phyloP scores from a whole-genome alignment of 2,329 filamentous ascomycete species.

The Keithomyces neogunnii region DNA sequence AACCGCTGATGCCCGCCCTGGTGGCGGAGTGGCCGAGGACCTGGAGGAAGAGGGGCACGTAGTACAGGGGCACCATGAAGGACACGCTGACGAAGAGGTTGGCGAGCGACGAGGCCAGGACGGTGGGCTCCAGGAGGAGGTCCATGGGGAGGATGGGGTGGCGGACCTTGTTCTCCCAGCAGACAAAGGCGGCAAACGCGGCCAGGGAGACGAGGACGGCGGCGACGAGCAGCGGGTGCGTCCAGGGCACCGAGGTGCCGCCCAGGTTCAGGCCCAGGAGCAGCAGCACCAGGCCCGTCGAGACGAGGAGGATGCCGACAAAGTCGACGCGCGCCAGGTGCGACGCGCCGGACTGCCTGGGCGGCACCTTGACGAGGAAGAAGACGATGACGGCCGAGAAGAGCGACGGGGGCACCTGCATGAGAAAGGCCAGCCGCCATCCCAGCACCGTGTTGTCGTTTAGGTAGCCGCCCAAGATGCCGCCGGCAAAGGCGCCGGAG shows the following conservation, averaged over 20 bases:
- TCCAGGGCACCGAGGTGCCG: constrained; percentile 70
- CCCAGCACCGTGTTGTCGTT: background rate
- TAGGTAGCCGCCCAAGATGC: background rate
- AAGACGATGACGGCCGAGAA: constrained; percentile 38
- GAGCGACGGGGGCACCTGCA: background rate
- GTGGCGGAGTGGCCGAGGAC: constrained; percentile 58
- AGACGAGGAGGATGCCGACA: constrained; percentile 52
- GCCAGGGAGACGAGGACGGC: constrained; percentile 52
- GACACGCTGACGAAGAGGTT: constrained; percentile 68
- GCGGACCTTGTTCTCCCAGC: constrained; percentile 53
- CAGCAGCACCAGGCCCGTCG: constrained; percentile 56
- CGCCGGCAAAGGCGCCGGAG: background rate
- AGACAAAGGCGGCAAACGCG: constrained; percentile 52
- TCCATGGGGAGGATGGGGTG: constrained; percentile 74
- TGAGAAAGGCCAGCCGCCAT: constrained; percentile 21
- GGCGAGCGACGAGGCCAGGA: constrained; percentile 60
- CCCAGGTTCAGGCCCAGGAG: constrained; percentile 68
- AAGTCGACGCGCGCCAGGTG: constrained; percentile 66
- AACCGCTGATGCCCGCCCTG: constrained; percentile 55
- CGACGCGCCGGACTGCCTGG: constrained; percentile 57
- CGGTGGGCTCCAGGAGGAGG: constrained; percentile 60
- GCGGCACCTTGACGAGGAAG: constrained; percentile 56
- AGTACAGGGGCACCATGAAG: constrained; percentile 59
- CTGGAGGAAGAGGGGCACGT: constrained; percentile 70
- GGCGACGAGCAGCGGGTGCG: constrained; percentile 58